Base-by-base conservation (phyloP, 345 rosid species). In the Rhizophora mangle region DNA sequence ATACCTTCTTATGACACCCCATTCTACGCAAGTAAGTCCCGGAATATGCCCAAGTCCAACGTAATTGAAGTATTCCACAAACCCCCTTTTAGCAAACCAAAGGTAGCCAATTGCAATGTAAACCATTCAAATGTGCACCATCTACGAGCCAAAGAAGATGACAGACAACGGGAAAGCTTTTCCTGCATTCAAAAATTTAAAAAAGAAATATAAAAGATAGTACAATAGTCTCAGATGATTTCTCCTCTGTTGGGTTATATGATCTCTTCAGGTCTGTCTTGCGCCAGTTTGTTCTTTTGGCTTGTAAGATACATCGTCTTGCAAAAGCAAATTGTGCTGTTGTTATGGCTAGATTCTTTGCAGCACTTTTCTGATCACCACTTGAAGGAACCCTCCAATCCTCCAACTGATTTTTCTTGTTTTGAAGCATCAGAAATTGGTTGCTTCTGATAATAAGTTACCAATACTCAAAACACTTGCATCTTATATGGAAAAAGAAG, bases 201-300 rank as follows among this genome's bases (percentile, higher is more conserved):
- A 22, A 55, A 9, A 15, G 30, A n/a, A 7, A 0, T n/a, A 15
- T 26, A 3, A 57, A 69, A 27, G 49, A 39, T 6, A 32, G 30
- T 6, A 52, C 68, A 26, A 70, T 78, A 72, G 52, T 72, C 66
- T 83, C 84, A 61, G 86, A 78, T 73, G 78, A 78, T 67, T 57
- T 79, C 59, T 29, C 75, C 76, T 72, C 86, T 70, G 78, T 82
- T 56, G 65, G 63, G 22, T 63, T 70, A 64, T 81, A 79, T 52
- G 72, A 75, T 77, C 80, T 81, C 82, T 77, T 87, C 69, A 81
- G 75, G 71, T 71, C 74, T 68, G 75, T 78, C 87, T 90, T 96
- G 37, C 89, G 93, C 77, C 90, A 88, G 79, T 72, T 88, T 73
- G 59, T 82, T 68, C 67, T 82, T 69, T 71, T 87, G 62, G 70